These are phyloP conservation scores for Taphrina wiesneri DNA, from an alignment of 1,139 yeast species.

Conservation along the genomic window DNA sequence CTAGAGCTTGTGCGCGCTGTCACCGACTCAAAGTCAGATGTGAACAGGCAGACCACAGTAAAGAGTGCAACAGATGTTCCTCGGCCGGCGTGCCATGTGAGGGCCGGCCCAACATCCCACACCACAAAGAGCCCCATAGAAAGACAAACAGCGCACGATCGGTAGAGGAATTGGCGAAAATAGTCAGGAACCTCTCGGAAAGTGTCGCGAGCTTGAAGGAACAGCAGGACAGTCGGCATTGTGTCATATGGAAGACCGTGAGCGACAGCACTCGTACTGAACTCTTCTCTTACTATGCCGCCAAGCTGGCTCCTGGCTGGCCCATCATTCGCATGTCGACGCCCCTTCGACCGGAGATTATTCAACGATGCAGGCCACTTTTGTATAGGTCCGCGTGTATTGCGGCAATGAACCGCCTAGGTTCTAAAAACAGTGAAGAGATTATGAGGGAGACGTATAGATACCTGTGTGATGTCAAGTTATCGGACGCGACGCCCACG, in stretches of 20 bases:
- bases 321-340: not conserved
- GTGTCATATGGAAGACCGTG: not conserved
- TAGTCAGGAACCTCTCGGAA: conserved; percentile 1
- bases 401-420: not conserved
- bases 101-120: not conserved
- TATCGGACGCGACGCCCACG: not conserved
- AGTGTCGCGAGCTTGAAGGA: conserved; percentile 3
- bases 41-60: not conserved
- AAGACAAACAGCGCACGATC: not conserved
- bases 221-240: conserved; percentile 7
- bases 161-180: conserved; percentile 6
- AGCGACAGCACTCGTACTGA: not conserved
- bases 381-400: not conserved
- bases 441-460: not conserved
- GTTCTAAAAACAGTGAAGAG: not conserved
- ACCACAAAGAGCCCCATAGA: not conserved
- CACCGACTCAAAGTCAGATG: not conserved
- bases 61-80: not conserved
- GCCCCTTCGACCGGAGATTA: not conserved
- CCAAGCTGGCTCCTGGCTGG: not conserved
- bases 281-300: not conserved
- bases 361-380: not conserved
- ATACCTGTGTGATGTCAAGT: conserved; percentile 4
- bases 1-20: conserved; percentile 4
- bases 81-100: not conserved